Conservation (phyloP, 2,329 filamentous ascomycete genomes). For the Ceratocystis colombiana region DNA sequence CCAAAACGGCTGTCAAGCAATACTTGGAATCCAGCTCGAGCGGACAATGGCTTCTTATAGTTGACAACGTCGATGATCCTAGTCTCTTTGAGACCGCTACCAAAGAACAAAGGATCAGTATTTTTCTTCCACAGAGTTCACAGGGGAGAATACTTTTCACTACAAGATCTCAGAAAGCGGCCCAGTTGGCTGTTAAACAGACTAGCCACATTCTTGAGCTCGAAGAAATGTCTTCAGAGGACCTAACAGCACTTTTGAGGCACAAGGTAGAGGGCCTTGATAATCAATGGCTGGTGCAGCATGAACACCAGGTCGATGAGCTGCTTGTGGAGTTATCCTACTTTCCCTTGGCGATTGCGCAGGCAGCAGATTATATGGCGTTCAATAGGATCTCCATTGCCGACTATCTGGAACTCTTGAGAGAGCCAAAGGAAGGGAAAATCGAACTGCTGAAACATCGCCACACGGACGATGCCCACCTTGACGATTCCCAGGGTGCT, state of each 20-base stretch:
- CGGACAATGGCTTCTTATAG: conserved; percentile 28
- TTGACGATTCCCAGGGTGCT: not conserved
- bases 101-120: not conserved
- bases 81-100: not conserved
- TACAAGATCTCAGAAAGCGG: conserved; percentile 11
- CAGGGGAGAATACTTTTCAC: conserved; percentile 18
- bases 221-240: not conserved
- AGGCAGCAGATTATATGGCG: conserved; percentile 26
- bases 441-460: not conserved
- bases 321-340: conserved; percentile 4
- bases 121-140: conserved; percentile 30
- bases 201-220: not conserved
- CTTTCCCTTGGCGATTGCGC: conserved; percentile 26
- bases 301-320: not conserved
- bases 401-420: not conserved
- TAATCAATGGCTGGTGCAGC: not conserved
- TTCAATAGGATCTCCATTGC: not conserved
- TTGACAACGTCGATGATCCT: conserved; percentile 29
- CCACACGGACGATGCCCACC: not conserved
- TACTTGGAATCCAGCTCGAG: conserved; percentile 26
- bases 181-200: not conserved
- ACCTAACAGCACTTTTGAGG: not conserved
- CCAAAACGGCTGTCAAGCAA: conserved; percentile 22
- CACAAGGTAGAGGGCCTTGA: not conserved
- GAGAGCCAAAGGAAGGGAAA: not conserved